Evolutionary conservation across 176 grass and related monocot species (phyloP).

Genomic region (Triticum turgidum): DNA sequence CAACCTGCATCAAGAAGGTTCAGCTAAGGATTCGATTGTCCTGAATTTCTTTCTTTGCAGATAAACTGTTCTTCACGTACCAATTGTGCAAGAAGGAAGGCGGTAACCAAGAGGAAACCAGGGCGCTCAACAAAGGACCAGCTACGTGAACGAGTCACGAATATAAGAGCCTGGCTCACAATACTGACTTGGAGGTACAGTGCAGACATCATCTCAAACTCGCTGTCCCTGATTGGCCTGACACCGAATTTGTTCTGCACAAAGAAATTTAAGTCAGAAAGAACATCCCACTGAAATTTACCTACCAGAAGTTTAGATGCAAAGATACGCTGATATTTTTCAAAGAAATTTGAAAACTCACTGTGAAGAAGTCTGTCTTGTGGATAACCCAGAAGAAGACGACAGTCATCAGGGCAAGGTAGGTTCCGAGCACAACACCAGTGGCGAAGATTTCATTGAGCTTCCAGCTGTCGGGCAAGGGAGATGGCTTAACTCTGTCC

Average conservation of each 20-base stretch:
- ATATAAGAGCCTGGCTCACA: conserved; percentile 94
- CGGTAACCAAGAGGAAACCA: conserved; percentile 66
- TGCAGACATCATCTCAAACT: conserved; percentile 82
- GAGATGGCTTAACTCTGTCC: conserved; percentile 94
- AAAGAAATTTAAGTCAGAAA: conserved; percentile 8
- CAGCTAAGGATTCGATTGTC: background rate
- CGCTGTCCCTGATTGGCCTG: conserved; percentile 52
- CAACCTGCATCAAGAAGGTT: conserved; percentile 52
- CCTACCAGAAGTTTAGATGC: background rate
- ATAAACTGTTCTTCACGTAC: conserved; percentile 36
- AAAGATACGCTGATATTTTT: background rate
- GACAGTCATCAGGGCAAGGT: conserved; percentile 93
- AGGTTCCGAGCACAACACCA: conserved; percentile 74
- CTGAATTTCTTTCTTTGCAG: background rate
- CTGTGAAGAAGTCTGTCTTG: conserved; percentile 79
- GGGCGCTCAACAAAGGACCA: conserved; percentile 87
- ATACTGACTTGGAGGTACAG: conserved; percentile 99
- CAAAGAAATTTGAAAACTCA: conserved; percentile 29
- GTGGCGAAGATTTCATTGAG: conserved; percentile 96
- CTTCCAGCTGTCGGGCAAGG: conserved; percentile 95
- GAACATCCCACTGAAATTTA: background rate
- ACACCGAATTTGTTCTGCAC: conserved; percentile 86
- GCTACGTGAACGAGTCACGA: conserved; percentile 89
- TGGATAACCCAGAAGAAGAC: conserved; percentile 96
- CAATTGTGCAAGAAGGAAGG: conserved; percentile 86